Evolutionary conservation across 139 green algal species (phyloP).

Genomic region (Coccomyxa sp.): DNA sequence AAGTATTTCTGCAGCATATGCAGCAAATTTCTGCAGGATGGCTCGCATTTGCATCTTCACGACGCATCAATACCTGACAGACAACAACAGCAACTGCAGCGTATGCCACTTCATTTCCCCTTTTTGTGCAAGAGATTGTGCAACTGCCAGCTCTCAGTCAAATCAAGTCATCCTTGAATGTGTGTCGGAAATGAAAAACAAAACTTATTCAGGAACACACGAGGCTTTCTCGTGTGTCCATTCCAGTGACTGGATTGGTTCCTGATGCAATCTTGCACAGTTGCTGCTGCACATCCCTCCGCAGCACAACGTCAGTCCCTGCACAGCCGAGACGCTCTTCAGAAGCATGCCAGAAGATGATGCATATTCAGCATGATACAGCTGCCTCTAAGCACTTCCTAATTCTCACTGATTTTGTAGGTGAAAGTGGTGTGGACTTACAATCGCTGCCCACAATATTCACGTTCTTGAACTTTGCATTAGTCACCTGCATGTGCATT

Average conservation of each 20-base stretch:
- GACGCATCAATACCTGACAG: no score
- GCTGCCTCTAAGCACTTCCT: no score
- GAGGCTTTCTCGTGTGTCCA: slow-evolving; percentile 70
- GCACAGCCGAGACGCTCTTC: not conserved
- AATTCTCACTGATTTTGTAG: no score
- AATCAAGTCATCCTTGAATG: no score
- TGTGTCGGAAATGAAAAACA: no score
- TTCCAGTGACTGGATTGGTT: slow-evolving; percentile 72
- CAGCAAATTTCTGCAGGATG: no score
- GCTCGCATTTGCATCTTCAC: no score
- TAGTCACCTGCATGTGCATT: slow-evolving; percentile 34
- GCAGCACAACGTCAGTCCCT: slow-evolving; percentile 61
- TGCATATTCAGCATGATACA: not conserved
- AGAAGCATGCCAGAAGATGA: slow-evolving; percentile 18
- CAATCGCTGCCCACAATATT: slow-evolving; percentile 43
- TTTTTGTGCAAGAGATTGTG: no score
- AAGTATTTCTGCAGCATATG: no score
- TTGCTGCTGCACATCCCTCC: slow-evolving; percentile 58
- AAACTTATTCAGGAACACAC: slow-evolving; percentile 46
- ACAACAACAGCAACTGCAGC: no score
- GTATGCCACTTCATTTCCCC: no score
- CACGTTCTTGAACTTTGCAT: slow-evolving; percentile 54
- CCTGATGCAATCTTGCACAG: slow-evolving; percentile 74
- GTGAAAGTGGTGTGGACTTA: slow-evolving; percentile 16
- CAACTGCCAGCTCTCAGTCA: no score